A percentile compares a stretch with the other conserved stretches of the same genome.
Conservation (phyloP, 1,139 yeast genomes). For the Zygosaccharomyces pseudobailii region DNA sequence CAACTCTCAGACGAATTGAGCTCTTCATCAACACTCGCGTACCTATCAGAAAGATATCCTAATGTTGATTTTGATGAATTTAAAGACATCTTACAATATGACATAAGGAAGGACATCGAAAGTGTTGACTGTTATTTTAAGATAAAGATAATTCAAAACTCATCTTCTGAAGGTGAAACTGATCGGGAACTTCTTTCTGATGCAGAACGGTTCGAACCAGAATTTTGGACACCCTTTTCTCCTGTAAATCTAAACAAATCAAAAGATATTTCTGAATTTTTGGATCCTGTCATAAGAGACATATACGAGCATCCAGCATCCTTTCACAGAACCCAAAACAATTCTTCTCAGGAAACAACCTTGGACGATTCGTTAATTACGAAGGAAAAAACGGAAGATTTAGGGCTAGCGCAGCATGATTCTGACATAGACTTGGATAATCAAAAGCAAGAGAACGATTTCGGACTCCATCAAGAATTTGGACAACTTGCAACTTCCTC, state of each 20-base stretch:
- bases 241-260: slow-evolving; percentile 17
- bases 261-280: slow-evolving; percentile 15
- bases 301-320: slow-evolving; percentile 20
- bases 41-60: slow-evolving; percentile 21
- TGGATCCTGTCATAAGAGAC: slow-evolving; percentile 24
- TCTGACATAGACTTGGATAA: slow-evolving; percentile 1
- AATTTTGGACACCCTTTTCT: slow-evolving; percentile 41
- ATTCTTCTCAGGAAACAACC: background rate
- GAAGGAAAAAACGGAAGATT: background rate
- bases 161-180: background rate
- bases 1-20: slow-evolving; percentile 2
- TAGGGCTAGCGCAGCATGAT: background rate
- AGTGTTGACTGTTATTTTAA: slow-evolving; percentile 36
- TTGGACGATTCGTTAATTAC: background rate
- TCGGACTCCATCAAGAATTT: background rate
- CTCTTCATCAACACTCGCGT: slow-evolving; percentile 18
- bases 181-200: slow-evolving; percentile 8
- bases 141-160: slow-evolving; percentile 37
- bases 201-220: slow-evolving; percentile 24
- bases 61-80: slow-evolving; percentile 12
- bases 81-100: slow-evolving; percentile 14
- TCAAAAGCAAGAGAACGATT: background rate
- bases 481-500: background rate
- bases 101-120: slow-evolving; percentile 13
- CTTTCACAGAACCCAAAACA: background rate